Evolutionary conservation across 192 early-diverging fungal genomes (phyloP).

Genomic region (Coemansia sp.): DNA sequence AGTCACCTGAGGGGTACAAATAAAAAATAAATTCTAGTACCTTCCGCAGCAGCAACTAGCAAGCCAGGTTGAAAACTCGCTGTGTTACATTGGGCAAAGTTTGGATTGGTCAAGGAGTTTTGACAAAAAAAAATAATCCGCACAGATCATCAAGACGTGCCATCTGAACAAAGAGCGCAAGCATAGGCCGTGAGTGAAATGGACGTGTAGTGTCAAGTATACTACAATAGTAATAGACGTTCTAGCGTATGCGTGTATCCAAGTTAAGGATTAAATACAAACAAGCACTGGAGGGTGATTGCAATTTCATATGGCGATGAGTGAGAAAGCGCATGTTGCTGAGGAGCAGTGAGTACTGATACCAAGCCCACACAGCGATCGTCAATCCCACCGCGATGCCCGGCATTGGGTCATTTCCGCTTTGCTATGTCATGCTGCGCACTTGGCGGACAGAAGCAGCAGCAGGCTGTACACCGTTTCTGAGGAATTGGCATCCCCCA

Average conservation of each 20-base stretch:
- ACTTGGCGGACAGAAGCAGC: neutral
- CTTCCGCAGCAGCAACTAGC: neutral
- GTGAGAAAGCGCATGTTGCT: neutral
- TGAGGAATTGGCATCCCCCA: neutral
- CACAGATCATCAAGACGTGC: neutral
- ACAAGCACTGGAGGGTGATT: neutral
- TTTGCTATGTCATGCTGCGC: neutral
- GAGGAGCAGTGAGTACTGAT: neutral
- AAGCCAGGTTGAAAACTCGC: neutral
- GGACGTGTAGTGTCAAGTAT: neutral
- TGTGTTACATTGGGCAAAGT: neutral
- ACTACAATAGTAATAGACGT: neutral
- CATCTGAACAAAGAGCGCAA: neutral
- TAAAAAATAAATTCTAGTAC: neutral
- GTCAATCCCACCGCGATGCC: neutral
- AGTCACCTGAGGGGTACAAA: neutral
- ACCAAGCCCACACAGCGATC: constrained; percentile 1
- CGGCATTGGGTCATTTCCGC: neutral
- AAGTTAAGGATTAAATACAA: neutral
- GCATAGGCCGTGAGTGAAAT: too few species aligned
- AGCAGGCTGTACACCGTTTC: neutral
- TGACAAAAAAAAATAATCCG: neutral
- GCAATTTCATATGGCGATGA: neutral
- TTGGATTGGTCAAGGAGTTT: neutral
- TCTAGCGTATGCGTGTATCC: neutral